phyloP scores from a whole-genome alignment of 805 yeast genomes.

The Nakazawaea peltata region DNA sequence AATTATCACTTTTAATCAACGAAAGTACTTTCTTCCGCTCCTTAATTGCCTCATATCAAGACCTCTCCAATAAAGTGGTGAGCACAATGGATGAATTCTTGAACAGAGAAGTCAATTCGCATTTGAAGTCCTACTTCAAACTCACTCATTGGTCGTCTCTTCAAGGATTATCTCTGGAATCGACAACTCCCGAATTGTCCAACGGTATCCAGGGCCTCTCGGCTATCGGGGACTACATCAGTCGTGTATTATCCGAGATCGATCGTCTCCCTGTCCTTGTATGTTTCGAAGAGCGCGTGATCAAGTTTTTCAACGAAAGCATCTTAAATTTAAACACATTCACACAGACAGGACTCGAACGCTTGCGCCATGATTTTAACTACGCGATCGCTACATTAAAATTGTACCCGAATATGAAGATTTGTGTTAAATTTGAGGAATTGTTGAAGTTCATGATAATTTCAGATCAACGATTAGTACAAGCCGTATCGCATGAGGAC shows the following conservation, averaged over 20 bases:
- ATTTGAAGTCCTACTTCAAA: constrained; percentile 28
- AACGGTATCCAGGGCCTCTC: constrained; percentile 1
- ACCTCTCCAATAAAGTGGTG: constrained; percentile 21
- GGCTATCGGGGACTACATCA: background rate
- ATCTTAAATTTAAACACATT: constrained; percentile 8
- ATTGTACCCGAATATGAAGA: constrained; percentile 1
- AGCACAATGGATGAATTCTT: constrained; percentile 22
- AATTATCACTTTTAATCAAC: constrained; percentile 28
- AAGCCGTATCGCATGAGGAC: background rate
- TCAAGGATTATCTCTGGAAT: background rate
- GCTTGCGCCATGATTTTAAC: constrained; percentile 3
- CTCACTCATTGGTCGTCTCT: constrained; percentile 19
- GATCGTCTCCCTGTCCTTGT: constrained; percentile 4
- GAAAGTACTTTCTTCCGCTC: constrained; percentile 35
- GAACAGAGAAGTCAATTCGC: constrained; percentile 25
- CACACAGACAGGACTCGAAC: constrained; percentile 3
- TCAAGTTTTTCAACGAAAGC: constrained; percentile 9
- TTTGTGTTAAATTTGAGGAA: constrained; percentile 1
- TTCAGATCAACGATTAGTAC: background rate
- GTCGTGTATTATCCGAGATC: constrained; percentile 5
- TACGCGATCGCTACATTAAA: constrained; percentile 1
- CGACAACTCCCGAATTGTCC: constrained; percentile 1
- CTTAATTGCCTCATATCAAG: constrained; percentile 28
- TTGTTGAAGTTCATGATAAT: background rate
- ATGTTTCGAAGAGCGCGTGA: constrained; percentile 6